These are phyloP conservation scores for Hippophae gyantsensis DNA, from an alignment of 306 rosid species.

Conservation along the genomic window DNA sequence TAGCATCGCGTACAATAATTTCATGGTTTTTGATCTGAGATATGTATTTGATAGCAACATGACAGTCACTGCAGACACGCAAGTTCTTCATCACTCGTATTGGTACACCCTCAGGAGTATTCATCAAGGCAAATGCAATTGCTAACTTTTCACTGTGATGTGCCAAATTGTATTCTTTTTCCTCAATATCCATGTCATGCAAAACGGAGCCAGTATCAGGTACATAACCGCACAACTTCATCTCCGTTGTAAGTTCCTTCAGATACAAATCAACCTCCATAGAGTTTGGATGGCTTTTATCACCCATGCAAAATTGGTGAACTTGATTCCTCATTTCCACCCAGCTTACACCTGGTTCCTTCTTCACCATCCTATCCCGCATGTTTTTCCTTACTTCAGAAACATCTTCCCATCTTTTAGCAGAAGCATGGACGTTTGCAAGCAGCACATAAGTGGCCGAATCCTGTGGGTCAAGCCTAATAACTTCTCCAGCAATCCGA, in stretches of 20 bases:
- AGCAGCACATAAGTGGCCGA: conserved; percentile 72
- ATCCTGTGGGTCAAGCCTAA: conserved; percentile 63
- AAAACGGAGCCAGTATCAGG: conserved; percentile 64
- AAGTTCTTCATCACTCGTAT: conserved; percentile 81
- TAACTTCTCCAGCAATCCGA: conserved; percentile 62
- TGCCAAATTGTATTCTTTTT: conserved; percentile 66
- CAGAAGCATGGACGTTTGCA: conserved; percentile 71
- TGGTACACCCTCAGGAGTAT: conserved; percentile 42
- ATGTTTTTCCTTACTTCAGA: conserved; percentile 60
- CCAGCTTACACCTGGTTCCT: conserved; percentile 85
- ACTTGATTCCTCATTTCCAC: conserved; percentile 64
- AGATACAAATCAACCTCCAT: conserved; percentile 53
- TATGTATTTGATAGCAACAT: conserved; percentile 63
- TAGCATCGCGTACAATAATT: conserved; percentile 51
- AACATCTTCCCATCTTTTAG: conserved; percentile 72
- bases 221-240: conserved; percentile 69
- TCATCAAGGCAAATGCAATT: conserved; percentile 70
- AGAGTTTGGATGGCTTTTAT: conserved; percentile 44
- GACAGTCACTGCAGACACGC: conserved; percentile 68
- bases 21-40: conserved; percentile 48
- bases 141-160: conserved; percentile 88
- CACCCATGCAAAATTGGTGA: conserved; percentile 58
- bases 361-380: conserved; percentile 60
- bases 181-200: conserved; percentile 88
- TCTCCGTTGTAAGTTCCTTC: conserved; percentile 54